Evolutionary conservation across 2,329 filamentous ascomycete genomes (phyloP), one percentile per base, ranked within the genome.

Genomic region (Tricladium varicosporioides): DNA sequence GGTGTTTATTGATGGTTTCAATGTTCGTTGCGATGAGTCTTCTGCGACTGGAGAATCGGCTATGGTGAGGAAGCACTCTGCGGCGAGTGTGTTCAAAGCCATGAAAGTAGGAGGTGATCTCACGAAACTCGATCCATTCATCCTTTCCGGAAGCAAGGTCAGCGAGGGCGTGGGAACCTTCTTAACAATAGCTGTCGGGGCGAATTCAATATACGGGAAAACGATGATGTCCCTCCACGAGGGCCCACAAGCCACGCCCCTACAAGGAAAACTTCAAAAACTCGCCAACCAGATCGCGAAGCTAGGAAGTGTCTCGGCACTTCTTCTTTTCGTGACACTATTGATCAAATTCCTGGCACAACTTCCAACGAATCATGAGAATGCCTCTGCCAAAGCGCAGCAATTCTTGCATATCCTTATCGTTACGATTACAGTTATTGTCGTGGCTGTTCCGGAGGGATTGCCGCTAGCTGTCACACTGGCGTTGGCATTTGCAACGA

Each of bases 221-320:
- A 91, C 86, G 2, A 81, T 92, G 75, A 87, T 92, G 81, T 89
- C 88, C 40, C 75, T 93, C 10, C 84, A 88, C 60, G 87, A 90
- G 63, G 87, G 91, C 60, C 84, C 86, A 56, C 86, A 92, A 68
- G 87, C 89, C 19, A 93, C 89, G 1, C 90, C 89, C 2, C 72
- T 93, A 7, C 90, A 93, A 70, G 85, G 81, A 2, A 92, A 92
- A 71, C 76, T 93, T 57, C 91, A 92, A 63, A 78, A 85, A 3
- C 77, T 93, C n/a, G 90, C 89, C 5, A 89, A 91, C 65, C 88
- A 91, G 66, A 91, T 93, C 65, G 86, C 86, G n/a, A 89, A 89
- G 68, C 78, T 89, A 44, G 86, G 86, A 73, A 83, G 86, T 63
- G 83, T 82, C 58, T 85, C 89, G 48, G 89, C 88, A 53, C 74